phyloP scores from a whole-genome alignment of 164 flowering plant species.

The Tetracentron sinense region DNA sequence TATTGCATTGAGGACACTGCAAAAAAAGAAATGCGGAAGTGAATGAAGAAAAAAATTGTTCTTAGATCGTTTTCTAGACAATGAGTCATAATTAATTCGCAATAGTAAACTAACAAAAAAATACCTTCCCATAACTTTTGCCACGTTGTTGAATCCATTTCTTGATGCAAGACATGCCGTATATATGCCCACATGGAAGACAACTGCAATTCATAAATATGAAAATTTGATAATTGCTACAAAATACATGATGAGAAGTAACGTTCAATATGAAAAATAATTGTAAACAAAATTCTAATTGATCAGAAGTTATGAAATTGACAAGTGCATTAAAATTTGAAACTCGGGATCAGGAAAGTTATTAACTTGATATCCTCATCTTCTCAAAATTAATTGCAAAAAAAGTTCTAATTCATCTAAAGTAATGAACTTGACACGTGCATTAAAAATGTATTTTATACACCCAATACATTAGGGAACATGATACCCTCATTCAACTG shows the following conservation, averaged over 20 bases:
- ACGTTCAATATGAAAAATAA: not conserved
- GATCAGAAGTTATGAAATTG: not conserved
- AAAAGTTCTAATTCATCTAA: too few species aligned
- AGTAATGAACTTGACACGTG: too few species aligned
- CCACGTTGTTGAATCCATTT: constrained; percentile 50
- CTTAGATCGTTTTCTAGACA: not conserved
- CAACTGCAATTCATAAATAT: constrained; percentile 45
- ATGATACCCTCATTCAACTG: too few species aligned
- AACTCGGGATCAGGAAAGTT: too few species aligned
- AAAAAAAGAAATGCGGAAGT: constrained; percentile 1
- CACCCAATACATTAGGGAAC: too few species aligned
- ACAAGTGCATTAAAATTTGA: not conserved
- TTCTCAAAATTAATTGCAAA: too few species aligned
- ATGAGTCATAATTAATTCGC: not conserved
- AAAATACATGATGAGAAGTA: not conserved
- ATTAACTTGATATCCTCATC: too few species aligned
- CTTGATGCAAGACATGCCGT: constrained; percentile 76
- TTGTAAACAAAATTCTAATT: too few species aligned
- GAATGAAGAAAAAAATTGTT: not conserved
- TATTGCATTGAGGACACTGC: constrained; percentile 89
- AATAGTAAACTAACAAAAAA: constrained; percentile 1
- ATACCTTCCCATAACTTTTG: constrained; percentile 44
- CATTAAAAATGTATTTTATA: too few species aligned
- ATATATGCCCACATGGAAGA: constrained; percentile 88
- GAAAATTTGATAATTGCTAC: not conserved